A percentile compares a stretch with the other conserved stretches of the same genome.
Evolutionary conservation across 805 yeast genomes (phyloP).

Genomic region (Metschnikowia henanensis): DNA sequence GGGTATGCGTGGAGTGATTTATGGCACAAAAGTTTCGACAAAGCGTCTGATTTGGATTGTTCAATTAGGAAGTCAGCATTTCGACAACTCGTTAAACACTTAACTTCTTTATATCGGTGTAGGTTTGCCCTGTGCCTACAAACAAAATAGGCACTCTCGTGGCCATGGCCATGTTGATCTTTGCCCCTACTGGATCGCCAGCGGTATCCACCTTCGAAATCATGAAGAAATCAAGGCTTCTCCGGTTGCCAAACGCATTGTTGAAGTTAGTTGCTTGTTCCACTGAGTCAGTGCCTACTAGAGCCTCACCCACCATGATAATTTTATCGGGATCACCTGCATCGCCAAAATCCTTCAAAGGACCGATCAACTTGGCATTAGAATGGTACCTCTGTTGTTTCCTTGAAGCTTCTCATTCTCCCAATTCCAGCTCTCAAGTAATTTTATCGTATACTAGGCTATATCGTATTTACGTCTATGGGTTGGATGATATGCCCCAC

Average conservation of each 20-base stretch:
- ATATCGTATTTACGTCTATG: no score
- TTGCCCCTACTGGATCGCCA: slow-evolving; percentile 93
- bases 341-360: slow-evolving; percentile 90
- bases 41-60: no score
- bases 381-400: slow-evolving; percentile 97
- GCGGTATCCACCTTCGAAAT: slow-evolving; percentile 96
- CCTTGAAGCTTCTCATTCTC: no score
- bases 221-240: slow-evolving; percentile 85
- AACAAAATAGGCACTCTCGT: slow-evolving; percentile 94
- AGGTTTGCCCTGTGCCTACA: slow-evolving; percentile 96
- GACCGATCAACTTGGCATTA: slow-evolving; percentile 93
- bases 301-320: slow-evolving; percentile 98
- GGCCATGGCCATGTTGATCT: slow-evolving; percentile 97
- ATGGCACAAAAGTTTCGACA: no score
- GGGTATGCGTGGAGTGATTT: no score
- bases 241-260: slow-evolving; percentile 82
- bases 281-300: slow-evolving; percentile 96
- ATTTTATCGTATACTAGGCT: no score
- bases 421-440: no score
- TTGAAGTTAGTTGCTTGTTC: slow-evolving; percentile 93
- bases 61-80: no score
- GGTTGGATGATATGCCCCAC: no score
- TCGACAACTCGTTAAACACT: slow-evolving; percentile 93
- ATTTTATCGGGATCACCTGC: slow-evolving; percentile 95
- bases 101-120: slow-evolving; percentile 87